phyloP scores from a whole-genome alignment of 306 rosid species.

The Quercus dentata region DNA sequence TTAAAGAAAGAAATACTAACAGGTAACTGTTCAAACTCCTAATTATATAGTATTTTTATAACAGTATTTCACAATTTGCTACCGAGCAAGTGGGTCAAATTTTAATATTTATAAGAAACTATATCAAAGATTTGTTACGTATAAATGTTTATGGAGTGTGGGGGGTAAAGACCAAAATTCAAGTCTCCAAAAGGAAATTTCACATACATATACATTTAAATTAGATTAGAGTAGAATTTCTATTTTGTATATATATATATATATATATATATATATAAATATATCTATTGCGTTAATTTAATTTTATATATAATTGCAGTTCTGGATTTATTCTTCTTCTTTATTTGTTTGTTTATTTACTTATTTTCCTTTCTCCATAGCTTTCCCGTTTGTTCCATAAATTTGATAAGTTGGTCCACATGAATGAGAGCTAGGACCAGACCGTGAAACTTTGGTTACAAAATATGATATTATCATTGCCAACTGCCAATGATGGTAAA shows the following conservation, averaged over 20 bases:
- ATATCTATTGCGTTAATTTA: no score
- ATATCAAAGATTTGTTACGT: neutral
- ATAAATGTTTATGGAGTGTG: no score
- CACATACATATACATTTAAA: no score
- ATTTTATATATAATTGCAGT: no score
- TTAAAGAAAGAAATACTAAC: no score
- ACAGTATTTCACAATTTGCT: neutral
- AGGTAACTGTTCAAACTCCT: no score
- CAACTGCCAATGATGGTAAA: neutral
- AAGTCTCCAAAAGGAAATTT: fast-evolving
- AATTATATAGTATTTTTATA: neutral
- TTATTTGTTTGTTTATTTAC: no score
- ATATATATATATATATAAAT: no score
- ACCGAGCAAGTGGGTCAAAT: neutral
- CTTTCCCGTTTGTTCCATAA: neutral
- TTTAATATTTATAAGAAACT: neutral
- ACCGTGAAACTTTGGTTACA: neutral
- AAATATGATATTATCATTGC: neutral
- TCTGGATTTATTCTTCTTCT: no score
- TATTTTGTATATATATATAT: no score
- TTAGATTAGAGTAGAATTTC: fast-evolving
- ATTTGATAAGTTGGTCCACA: neutral
- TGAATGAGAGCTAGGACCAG: neutral
- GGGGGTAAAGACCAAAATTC: fast-evolving
- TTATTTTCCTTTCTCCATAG: no score